Evolutionary conservation across 2,329 filamentous ascomycete species (phyloP), one percentile per base, ranked within the genome.

Genomic region (Phialemonium atrogriseum): DNA sequence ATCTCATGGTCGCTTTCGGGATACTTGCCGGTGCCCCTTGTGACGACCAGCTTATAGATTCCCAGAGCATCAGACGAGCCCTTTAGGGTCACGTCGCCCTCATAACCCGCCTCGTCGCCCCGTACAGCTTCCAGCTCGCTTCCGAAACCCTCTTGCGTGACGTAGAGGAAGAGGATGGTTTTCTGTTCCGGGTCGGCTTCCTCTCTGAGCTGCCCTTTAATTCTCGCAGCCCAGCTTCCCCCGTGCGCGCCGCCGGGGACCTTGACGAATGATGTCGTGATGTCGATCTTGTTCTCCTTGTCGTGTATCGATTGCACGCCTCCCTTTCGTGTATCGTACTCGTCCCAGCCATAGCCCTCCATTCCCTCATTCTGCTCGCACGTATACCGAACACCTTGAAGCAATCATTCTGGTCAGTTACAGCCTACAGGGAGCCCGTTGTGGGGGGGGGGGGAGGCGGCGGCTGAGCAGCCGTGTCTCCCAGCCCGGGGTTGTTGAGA

Each of bases 301-400:
- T 98, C 91, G 51, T 93, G 86, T 37, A 98, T 89, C 1, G 83
- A 84, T 59, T 98, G 86, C 14, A 84, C 70, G 34, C 91, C 91
- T 40, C 91, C 91, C 35, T 71, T 81, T 36, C 91, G 73, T 14
- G 87, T 80, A 58, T 98, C 91, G 56, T 93, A 98, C 54, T 94
- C 85, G 49, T 96, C 88, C 91, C 91, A 98, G 40, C 91, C 91
- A 56, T 98, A 98, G 34, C 89, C 89, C 28, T 77, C 82, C 72
- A 98, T 94, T 43, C 83, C 83, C 54, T 93, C 86, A 55, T 91
- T 76, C 56, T 98, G 91, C 57, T 96, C 91, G 60, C 91, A 98
- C 0, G 91, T 95, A 56, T 94, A 87, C 42, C 91, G 79, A 48
- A 95, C 82, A 47, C 80, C 85, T 91, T 33, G 37, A 44, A 5